Conservation (phyloP, 1,284 basidiomycete genomes). For the Moniliella sp. region DNA sequence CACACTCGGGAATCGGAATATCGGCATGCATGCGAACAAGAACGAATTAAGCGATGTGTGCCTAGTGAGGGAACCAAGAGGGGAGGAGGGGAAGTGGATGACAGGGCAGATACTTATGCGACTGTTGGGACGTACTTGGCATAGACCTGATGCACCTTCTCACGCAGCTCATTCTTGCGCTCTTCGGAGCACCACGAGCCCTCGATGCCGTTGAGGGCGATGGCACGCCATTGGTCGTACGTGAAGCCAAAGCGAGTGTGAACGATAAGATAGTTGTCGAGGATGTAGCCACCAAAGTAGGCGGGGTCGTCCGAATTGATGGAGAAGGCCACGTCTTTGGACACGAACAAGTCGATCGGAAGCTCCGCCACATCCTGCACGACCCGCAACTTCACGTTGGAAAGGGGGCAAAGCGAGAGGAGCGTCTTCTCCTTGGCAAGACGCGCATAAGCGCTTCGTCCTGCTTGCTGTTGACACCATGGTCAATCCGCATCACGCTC, state of each 20-base stretch:
- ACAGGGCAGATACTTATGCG: no score
- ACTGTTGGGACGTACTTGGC: no score
- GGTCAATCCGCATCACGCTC: no score
- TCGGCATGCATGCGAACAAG: no score
- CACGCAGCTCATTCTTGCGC: constrained; percentile 8
- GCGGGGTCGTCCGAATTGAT: constrained; percentile 21
- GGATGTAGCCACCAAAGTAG: constrained; percentile 13
- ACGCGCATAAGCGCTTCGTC: no score
- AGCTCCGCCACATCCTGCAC: constrained; percentile 6
- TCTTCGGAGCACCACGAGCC: constrained; percentile 10
- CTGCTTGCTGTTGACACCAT: no score
- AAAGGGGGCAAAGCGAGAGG: constrained; percentile 12
- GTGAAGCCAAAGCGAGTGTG: constrained; percentile 9
- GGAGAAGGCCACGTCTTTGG: constrained; percentile 12
- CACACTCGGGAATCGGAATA: no score
- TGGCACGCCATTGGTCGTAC: constrained; percentile 8
- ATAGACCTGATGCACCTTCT: no score
- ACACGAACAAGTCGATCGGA: constrained; percentile 11
- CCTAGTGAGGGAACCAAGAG: no score
- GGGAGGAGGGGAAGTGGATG: no score
- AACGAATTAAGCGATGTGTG: no score
- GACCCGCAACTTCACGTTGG: constrained; percentile 10
- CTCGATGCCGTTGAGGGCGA: constrained; percentile 9
- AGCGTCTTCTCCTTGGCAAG: no score
- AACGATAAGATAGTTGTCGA: constrained; percentile 14